Percentiles rank a stretch among this genome's conserved stretches.
Conservation (phyloP, 2,329 filamentous ascomycete species). For the Pseudogymnoascus sp. region DNA sequence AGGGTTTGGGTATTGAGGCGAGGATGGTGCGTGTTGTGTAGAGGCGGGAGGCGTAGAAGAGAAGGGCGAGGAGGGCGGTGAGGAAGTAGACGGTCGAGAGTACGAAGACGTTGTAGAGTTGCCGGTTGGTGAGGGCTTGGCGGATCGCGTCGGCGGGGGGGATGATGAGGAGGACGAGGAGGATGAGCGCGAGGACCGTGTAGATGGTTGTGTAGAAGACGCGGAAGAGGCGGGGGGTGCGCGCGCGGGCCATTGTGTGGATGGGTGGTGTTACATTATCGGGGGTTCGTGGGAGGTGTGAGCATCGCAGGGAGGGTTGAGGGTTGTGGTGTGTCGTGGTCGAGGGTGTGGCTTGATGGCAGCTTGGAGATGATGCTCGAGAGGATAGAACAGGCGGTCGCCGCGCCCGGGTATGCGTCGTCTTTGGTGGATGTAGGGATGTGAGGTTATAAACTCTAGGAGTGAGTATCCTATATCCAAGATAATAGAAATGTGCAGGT, state of each 20-base stretch:
- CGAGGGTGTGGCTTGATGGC: background rate
- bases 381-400: background rate
- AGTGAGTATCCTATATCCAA: background rate
- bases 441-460: background rate
- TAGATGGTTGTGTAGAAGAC: conserved; percentile 79
- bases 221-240: conserved; percentile 47
- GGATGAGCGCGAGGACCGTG: conserved; percentile 65
- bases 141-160: conserved; percentile 76
- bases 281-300: background rate
- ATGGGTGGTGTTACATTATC: background rate
- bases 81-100: conserved; percentile 69
- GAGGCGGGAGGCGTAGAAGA: conserved; percentile 77
- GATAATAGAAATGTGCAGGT: background rate
- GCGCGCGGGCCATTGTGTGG: background rate
- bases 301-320: background rate
- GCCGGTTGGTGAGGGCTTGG: conserved; percentile 60
- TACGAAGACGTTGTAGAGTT: conserved; percentile 76
- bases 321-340: background rate
- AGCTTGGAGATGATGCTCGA: background rate
- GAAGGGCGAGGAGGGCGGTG: conserved; percentile 60
- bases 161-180: conserved; percentile 66
- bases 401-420: background rate
- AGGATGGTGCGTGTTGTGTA: conserved; percentile 79
- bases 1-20: conserved; percentile 75
- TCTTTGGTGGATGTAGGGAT: background rate